A percentile compares a stretch with the other conserved stretches of the same genome.
These are phyloP conservation scores for Penicillium psychrofluorescens DNA, from an alignment of 495 filamentous ascomycete species.

Conservation along the genomic window DNA sequence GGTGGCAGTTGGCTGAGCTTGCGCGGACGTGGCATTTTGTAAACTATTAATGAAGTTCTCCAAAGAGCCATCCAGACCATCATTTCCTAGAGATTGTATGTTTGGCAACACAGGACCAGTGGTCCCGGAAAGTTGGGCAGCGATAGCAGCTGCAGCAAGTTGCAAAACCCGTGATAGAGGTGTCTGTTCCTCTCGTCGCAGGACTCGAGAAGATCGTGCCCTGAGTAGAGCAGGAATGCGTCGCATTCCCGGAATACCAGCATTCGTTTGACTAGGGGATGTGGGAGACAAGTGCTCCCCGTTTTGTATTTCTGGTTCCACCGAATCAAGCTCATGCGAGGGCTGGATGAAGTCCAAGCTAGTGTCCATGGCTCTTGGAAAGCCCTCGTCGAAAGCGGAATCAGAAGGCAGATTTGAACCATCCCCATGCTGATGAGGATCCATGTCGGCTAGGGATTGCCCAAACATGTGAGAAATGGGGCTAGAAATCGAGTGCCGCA, in stretches of 20 bases:
- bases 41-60: constrained; percentile 52
- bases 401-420: background rate
- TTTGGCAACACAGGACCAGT: constrained; percentile 48
- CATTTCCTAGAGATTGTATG: constrained; percentile 51
- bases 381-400: constrained; percentile 2
- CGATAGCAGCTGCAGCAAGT: constrained; percentile 52
- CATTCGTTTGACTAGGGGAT: constrained; percentile 16
- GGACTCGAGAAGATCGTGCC: constrained; percentile 39
- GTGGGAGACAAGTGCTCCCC: constrained; percentile 17
- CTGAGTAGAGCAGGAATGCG: constrained; percentile 38
- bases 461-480: constrained; percentile 43
- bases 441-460: constrained; percentile 19
- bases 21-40: constrained; percentile 43
- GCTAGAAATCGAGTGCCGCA: constrained; percentile 36
- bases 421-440: constrained; percentile 4
- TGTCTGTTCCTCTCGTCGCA: constrained; percentile 50
- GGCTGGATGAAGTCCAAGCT: constrained; percentile 33
- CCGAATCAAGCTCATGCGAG: constrained; percentile 36
- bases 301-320: constrained; percentile 24
- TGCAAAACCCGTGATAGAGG: constrained; percentile 51
- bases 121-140: constrained; percentile 51
- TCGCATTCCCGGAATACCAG: constrained; percentile 21
- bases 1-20: constrained; percentile 28
- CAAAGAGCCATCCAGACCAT: constrained; percentile 49
- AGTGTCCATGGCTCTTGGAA: constrained; percentile 33